Conservation (phyloP, 139 green algal genomes). For the Tetradesmus lagerheimii region DNA sequence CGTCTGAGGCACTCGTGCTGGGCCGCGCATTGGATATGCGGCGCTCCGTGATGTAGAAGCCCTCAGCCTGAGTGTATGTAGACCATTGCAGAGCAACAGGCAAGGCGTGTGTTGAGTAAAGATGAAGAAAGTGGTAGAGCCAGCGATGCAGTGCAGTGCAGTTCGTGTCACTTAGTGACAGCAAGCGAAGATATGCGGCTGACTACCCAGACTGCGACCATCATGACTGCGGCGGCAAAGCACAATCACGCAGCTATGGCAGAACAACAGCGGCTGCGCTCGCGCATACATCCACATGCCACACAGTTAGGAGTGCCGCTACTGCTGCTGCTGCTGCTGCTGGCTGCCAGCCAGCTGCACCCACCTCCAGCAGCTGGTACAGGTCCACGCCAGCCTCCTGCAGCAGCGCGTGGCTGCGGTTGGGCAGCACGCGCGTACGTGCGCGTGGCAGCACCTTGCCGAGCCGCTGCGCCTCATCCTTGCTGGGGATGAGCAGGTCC, state of each 20-base stretch:
- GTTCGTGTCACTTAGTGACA: too few species aligned
- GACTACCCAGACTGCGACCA: too few species aligned
- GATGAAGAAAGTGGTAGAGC: too few species aligned
- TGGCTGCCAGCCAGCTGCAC: neutral
- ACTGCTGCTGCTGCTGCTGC: neutral
- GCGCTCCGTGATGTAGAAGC: conserved; percentile 76
- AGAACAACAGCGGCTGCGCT: too few species aligned
- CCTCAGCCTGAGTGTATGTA: conserved; percentile 63
- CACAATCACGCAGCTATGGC: too few species aligned
- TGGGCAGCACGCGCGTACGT: conserved; percentile 48
- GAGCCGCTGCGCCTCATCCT: conserved; percentile 70
- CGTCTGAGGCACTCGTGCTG: neutral
- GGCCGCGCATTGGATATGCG: conserved; percentile 58
- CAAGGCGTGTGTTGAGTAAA: too few species aligned
- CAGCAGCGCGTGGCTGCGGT: conserved; percentile 84
- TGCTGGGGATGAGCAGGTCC: conserved; percentile 78
- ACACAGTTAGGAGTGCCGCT: too few species aligned
- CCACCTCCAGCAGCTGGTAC: conserved; percentile 68
- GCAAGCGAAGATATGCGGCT: too few species aligned
- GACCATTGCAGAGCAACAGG: neutral
- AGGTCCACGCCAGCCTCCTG: conserved; percentile 86
- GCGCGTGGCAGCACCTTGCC: conserved; percentile 63
- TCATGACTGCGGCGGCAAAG: too few species aligned
- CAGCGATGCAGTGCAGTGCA: too few species aligned
- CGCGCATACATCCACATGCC: too few species aligned